A percentile compares a stretch with the other conserved stretches of the same genome.
These are phyloP conservation scores for Hymenoscyphus albidus DNA, from an alignment of 2,329 filamentous ascomycete genomes.

Conservation along the genomic window DNA sequence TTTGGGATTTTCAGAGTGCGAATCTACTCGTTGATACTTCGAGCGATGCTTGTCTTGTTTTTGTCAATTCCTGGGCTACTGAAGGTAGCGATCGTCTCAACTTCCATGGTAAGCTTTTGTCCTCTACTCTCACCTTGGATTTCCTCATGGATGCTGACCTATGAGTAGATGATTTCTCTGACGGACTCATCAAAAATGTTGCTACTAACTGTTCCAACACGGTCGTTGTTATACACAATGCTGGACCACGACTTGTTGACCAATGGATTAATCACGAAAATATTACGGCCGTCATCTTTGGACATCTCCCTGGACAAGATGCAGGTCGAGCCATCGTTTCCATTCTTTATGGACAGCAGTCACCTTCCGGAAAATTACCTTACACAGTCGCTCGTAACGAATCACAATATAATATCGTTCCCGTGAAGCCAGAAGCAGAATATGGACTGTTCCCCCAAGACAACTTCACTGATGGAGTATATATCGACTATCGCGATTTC, in stretches of 20 bases:
- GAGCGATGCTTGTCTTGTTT: conserved; percentile 68
- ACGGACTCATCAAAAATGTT: conserved; percentile 41
- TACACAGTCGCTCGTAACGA: conserved; percentile 69
- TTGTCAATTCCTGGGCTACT: conserved; percentile 78
- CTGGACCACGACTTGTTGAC: conserved; percentile 53
- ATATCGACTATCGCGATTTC: conserved; percentile 51
- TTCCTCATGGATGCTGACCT: no score
- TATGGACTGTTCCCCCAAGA: conserved; percentile 36
- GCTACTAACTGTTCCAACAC: conserved; percentile 40
- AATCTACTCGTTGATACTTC: conserved; percentile 57
- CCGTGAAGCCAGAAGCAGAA: conserved; percentile 29
- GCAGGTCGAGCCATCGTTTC: conserved; percentile 71
- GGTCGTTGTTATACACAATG: conserved; percentile 61
- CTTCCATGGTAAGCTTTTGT: conserved; percentile 42
- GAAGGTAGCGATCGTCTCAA: conserved; percentile 72
- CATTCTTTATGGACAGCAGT: conserved; percentile 33
- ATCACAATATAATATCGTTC: conserved; percentile 41
- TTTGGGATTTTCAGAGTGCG: conserved; percentile 10
- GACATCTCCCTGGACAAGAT: conserved; percentile 78
- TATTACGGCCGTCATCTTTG: conserved; percentile 72
- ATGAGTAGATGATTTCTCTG: conserved; percentile 13
- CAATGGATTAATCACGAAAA: conserved; percentile 67
- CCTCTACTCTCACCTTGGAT: no score
- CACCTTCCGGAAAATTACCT: conserved; percentile 75
- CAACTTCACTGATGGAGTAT: conserved; percentile 38